These are phyloP conservation scores for Trichosporon asahii DNA, from an alignment of 1,284 basidiomycete genomes.

Conservation along the genomic window DNA sequence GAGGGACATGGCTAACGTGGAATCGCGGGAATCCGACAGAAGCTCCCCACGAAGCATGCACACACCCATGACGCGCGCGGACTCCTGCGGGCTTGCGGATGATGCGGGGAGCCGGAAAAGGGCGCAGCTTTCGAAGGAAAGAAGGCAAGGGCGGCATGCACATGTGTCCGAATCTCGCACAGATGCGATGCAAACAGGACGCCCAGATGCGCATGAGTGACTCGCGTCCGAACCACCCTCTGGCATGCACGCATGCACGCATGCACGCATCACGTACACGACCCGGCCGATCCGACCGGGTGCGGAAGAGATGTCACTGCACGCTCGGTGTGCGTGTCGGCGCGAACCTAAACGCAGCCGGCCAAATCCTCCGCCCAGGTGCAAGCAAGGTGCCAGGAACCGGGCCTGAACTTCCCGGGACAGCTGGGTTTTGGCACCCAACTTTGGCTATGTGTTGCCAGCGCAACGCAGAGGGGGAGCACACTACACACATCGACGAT, in stretches of 20 bases:
- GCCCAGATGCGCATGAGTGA: not conserved
- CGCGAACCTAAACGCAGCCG: not conserved
- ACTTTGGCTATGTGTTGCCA: not conserved
- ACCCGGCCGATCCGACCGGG: no score
- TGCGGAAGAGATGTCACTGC: not conserved
- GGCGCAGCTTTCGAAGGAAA: not conserved
- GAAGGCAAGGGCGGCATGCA: not conserved
- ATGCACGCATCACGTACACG: not conserved
- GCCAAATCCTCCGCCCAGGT: no score
- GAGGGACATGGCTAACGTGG: not conserved
- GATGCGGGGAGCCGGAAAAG: not conserved
- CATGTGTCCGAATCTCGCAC: not conserved
- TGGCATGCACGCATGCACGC: not conserved
- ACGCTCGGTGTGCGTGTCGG: not conserved
- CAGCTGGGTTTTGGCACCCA: not conserved
- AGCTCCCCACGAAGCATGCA: not conserved
- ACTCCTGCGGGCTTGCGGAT: no score
- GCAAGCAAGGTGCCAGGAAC: no score
- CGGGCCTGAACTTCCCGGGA: not conserved
- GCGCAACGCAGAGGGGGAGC: not conserved
- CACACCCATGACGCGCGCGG: no score
- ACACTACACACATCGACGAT: no score
- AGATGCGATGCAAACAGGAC: not conserved
- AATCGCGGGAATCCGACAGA: not conserved
- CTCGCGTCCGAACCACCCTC: no score